A percentile compares a stretch with the other conserved stretches of the same genome.
Conservation (phyloP, 257 asterid species). For the Penstemon davidsonii region DNA sequence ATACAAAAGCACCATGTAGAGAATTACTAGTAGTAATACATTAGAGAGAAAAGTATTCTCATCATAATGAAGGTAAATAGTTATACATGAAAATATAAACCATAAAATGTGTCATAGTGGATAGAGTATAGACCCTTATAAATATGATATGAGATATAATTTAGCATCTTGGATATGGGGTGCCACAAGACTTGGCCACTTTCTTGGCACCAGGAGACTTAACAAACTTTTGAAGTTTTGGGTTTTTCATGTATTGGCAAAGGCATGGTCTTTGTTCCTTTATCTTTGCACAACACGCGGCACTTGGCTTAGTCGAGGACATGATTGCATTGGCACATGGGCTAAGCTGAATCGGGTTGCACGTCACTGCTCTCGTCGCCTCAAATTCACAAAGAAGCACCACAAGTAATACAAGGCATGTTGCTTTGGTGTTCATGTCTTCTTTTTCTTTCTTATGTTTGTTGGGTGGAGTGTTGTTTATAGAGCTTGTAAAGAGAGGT, state of each 20-base stretch:
- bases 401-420: conserved; percentile 33
- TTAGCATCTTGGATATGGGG: conserved; percentile 64
- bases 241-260: conserved; percentile 72
- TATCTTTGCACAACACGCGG: conserved; percentile 59
- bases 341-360: conserved; percentile 76
- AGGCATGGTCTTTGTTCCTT: conserved; percentile 82
- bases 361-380: conserved; percentile 45
- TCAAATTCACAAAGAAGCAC: conserved; percentile 39
- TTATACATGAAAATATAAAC: not conserved
- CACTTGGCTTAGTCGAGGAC: conserved; percentile 50
- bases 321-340: conserved; percentile 72
- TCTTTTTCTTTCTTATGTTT: not conserved
- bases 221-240: conserved; percentile 65
- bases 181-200: conserved; percentile 58
- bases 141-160: not conserved
- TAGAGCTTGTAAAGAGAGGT: conserved; percentile 6
- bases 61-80: not conserved
- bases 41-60: not conserved
- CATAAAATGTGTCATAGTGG: not conserved
- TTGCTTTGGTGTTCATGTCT: conserved; percentile 33
- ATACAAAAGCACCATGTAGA: conserved; percentile 18
- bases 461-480: not conserved
- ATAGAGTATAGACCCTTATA: not conserved
- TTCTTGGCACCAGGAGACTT: conserved; percentile 77
- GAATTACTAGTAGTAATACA: not conserved